These are phyloP conservation scores for Sphaceloma murrayae DNA, from an alignment of 2,329 filamentous ascomycete species.

Conservation along the genomic window DNA sequence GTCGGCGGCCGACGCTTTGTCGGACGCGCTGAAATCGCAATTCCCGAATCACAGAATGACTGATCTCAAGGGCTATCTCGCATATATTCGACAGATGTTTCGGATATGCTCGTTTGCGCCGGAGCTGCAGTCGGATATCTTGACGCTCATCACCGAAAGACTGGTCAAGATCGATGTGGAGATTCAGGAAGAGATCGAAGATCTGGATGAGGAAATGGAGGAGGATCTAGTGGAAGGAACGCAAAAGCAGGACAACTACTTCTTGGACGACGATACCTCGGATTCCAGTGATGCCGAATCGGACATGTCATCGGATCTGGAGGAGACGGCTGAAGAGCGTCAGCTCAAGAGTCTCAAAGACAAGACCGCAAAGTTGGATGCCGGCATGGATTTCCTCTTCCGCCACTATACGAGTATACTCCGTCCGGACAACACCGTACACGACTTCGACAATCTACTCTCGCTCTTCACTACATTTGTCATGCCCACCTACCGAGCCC, in stretches of 20 bases:
- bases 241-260: slow-evolving; percentile 37
- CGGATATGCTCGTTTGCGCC: slow-evolving; percentile 67
- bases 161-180: slow-evolving; percentile 92
- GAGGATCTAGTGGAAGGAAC: slow-evolving; percentile 56
- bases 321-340: slow-evolving; percentile 46
- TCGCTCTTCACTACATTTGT: slow-evolving; percentile 81
- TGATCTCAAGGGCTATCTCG: slow-evolving; percentile 65
- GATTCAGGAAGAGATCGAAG: slow-evolving; percentile 86
- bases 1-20: slow-evolving; percentile 61
- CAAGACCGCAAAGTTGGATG: slow-evolving; percentile 84
- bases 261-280: slow-evolving; percentile 42
- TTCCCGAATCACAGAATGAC: slow-evolving; percentile 49
- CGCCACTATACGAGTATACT: slow-evolving; percentile 69
- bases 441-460: slow-evolving; percentile 68
- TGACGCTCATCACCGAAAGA: slow-evolving; percentile 73
- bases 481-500: slow-evolving; percentile 79
- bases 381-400: slow-evolving; percentile 80
- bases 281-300: slow-evolving; percentile 61
- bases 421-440: slow-evolving; percentile 57
- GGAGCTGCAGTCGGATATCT: slow-evolving; percentile 66
- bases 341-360: slow-evolving; percentile 64
- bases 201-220: slow-evolving; percentile 79
- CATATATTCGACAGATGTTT: slow-evolving; percentile 81
- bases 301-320: slow-evolving; percentile 53
- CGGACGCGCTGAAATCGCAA: slow-evolving; percentile 35